Conservation (phyloP, 768 basidiomycete genomes). For the Chiua virens region DNA sequence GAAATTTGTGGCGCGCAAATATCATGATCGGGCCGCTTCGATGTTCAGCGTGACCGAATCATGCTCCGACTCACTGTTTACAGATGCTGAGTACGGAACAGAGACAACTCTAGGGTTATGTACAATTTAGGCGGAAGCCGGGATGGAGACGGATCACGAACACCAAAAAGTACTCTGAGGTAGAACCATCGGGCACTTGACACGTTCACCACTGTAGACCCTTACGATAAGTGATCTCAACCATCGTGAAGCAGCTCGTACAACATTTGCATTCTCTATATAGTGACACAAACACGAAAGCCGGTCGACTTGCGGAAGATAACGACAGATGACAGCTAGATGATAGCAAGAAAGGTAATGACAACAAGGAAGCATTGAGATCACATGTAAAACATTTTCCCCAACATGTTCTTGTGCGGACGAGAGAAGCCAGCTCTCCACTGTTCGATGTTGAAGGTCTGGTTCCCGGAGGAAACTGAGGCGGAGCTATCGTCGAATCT, state of each 20-base stretch:
- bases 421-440: conserved; percentile 36
- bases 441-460: conserved; percentile 24
- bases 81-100: no score
- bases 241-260: neutral
- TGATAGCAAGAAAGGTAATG: neutral
- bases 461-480: conserved; percentile 30
- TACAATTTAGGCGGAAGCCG: no score
- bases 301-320: conserved; percentile 71
- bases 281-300: conserved; percentile 67
- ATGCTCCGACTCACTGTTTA: no score
- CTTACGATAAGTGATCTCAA: conserved; percentile 2
- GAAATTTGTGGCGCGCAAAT: no score
- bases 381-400: conserved; percentile 37
- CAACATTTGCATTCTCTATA: neutral
- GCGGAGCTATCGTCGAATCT: conserved; percentile 38
- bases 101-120: no score
- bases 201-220: no score
- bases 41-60: no score
- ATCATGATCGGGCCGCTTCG: no score
- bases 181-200: no score
- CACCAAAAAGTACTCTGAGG: no score
- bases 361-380: no score
- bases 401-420: conserved; percentile 29
- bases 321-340: conserved; percentile 46
- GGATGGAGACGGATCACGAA: no score